Conservation (phyloP, 768 basidiomycete species). For the Jaapia argillacea region DNA sequence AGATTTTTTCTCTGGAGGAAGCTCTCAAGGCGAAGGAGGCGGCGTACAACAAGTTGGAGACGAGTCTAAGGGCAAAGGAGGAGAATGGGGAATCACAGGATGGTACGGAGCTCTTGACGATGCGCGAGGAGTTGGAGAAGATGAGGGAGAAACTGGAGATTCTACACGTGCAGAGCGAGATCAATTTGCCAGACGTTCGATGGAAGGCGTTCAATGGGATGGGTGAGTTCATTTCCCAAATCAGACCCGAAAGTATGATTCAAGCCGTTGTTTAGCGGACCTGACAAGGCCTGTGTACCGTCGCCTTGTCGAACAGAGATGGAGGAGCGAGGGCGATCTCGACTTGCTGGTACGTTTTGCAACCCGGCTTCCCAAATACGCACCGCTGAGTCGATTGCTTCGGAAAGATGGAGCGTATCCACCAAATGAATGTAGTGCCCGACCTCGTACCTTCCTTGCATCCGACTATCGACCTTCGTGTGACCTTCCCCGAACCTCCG, state of each 20-base stretch:
- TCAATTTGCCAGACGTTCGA: slow-evolving; percentile 77
- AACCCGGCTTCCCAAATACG: slow-evolving; percentile 3
- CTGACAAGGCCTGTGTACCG: slow-evolving; percentile 62
- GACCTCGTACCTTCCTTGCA: slow-evolving; percentile 68
- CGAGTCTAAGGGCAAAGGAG: slow-evolving; percentile 20
- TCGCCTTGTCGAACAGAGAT: slow-evolving; percentile 74
- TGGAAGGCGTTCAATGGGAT: slow-evolving; percentile 74
- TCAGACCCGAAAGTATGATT: slow-evolving; percentile 1
- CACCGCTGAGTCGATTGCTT: background rate
- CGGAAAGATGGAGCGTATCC: slow-evolving; percentile 92
- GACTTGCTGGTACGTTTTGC: slow-evolving; percentile 71
- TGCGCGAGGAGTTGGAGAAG: slow-evolving; percentile 28
- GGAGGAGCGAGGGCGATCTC: slow-evolving; percentile 76
- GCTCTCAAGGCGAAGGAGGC: slow-evolving; percentile 14
- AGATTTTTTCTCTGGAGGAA: slow-evolving; percentile 8
- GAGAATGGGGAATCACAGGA: slow-evolving; percentile 22
- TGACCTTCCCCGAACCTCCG: slow-evolving; percentile 39
- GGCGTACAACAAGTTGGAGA: too few relatives aligned
- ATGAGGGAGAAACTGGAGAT: slow-evolving; percentile 42
- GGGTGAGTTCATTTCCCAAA: slow-evolving; percentile 35
- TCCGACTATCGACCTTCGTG: slow-evolving; percentile 66
- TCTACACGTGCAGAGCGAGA: slow-evolving; percentile 68
- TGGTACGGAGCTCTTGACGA: slow-evolving; percentile 31
- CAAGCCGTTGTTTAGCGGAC: slow-evolving; percentile 33
- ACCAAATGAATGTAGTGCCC: slow-evolving; percentile 87